phyloP scores from a whole-genome alignment of 371 early-diverging fungal genomes.

The Circinella minor region DNA sequence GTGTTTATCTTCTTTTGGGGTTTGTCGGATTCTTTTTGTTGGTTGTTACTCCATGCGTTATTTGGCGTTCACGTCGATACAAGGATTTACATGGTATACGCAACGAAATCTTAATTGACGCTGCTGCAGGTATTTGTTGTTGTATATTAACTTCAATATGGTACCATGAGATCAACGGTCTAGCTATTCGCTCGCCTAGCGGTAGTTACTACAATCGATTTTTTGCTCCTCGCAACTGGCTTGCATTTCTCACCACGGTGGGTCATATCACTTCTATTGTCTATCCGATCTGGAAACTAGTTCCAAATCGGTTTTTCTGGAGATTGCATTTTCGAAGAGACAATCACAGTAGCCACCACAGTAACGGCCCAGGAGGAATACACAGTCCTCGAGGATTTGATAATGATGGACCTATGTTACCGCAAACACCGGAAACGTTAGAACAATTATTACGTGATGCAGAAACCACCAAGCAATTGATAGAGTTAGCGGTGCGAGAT shows the following conservation, averaged over 20 bases:
- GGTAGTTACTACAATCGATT: constrained; percentile 9
- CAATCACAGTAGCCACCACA: not conserved
- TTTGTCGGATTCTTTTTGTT: constrained; percentile 29
- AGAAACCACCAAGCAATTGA: constrained; percentile 24
- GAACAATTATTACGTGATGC: constrained; percentile 27
- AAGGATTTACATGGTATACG: constrained; percentile 45
- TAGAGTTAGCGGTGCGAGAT: constrained; percentile 42
- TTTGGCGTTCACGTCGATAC: constrained; percentile 26
- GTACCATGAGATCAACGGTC: constrained; percentile 11
- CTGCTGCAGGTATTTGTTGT: constrained; percentile 27
- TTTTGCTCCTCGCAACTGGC: constrained; percentile 33
- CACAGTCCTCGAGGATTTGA: not conserved
- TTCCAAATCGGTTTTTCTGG: not conserved
- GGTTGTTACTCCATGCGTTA: constrained; percentile 28
- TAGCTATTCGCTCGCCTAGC: not conserved
- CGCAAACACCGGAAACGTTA: constrained; percentile 28
- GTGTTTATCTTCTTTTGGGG: constrained; percentile 15
- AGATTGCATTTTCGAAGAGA: not conserved
- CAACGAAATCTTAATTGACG: constrained; percentile 36
- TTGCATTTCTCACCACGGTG: constrained; percentile 22
- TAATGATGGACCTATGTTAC: not conserved
- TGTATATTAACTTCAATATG: constrained; percentile 34
- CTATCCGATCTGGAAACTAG: constrained; percentile 22
- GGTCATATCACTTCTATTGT: constrained; percentile 35
- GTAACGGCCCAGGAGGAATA: not conserved